Conservation (phyloP, 495 filamentous ascomycete species). For the Penicillium tannophilum region DNA sequence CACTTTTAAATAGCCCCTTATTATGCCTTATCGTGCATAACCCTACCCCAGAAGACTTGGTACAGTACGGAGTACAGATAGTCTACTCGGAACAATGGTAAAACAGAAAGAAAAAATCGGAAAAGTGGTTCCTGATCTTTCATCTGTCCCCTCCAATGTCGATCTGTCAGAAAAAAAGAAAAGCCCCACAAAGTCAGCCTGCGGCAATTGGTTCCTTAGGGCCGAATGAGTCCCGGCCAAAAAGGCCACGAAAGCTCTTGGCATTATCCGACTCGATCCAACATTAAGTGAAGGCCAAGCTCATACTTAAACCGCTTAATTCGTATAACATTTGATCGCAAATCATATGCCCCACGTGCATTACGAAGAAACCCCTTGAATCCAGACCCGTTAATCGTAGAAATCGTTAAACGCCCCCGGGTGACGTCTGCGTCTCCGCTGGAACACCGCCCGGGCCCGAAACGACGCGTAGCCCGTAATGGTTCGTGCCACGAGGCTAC, state of each 20-base stretch:
- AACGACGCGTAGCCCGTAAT: conserved; percentile 28
- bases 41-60: not conserved
- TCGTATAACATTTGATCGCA: not conserved
- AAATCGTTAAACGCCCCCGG: not conserved
- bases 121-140: not conserved
- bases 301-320: not conserved
- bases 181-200: not conserved
- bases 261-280: conserved; percentile 5
- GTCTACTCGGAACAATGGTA: not conserved
- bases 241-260: not conserved
- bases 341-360: not conserved
- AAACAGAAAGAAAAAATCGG: not conserved
- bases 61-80: not conserved
- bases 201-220: not conserved
- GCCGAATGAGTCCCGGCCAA: not conserved
- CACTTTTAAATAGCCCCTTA: too few species aligned
- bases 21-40: too few species aligned
- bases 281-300: not conserved
- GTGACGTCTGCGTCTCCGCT: not conserved
- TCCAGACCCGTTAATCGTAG: not conserved
- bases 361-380: not conserved
- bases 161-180: not conserved
- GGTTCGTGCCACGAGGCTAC: conserved; percentile 14
- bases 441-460: not conserved
- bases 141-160: not conserved